phyloP scores from a whole-genome alignment of 2,329 filamentous ascomycete genomes.

The Diaporthe helianthi region DNA sequence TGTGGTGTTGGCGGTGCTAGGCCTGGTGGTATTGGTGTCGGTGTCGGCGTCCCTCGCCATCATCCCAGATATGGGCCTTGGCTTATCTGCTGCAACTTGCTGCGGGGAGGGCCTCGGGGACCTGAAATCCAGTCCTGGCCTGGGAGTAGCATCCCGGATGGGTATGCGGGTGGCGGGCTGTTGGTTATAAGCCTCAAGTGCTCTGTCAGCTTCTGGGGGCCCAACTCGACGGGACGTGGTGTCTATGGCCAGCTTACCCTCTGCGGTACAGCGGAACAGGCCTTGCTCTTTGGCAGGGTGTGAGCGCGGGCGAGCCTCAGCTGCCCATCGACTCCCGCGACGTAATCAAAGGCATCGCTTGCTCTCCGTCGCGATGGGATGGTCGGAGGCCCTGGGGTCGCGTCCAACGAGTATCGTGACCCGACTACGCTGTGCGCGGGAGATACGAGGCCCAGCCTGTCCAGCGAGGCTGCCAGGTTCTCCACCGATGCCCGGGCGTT shows the following conservation, averaged over 20 bases:
- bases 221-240: not conserved
- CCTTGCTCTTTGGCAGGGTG: constrained; percentile 18
- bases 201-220: not conserved
- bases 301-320: not conserved
- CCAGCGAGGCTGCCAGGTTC: not conserved
- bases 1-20: not conserved
- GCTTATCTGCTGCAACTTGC: not conserved
- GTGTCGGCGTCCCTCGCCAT: not conserved
- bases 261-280: not conserved
- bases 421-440: not conserved
- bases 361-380: not conserved
- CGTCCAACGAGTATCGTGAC: not conserved
- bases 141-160: not conserved
- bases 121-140: not conserved
- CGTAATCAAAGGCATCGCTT: constrained; percentile 16
- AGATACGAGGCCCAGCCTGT: not conserved
- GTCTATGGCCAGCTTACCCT: constrained; percentile 15
- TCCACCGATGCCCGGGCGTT: not conserved
- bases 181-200: not conserved
- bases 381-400: not conserved
- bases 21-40: too few species aligned
- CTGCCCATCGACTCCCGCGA: not conserved
- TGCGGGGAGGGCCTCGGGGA: not conserved
- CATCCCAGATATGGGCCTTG: not conserved
- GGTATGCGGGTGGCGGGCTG: not conserved